Conservation (phyloP, 2,329 filamentous ascomycete genomes). For the Aspergillus bombycis region DNA sequence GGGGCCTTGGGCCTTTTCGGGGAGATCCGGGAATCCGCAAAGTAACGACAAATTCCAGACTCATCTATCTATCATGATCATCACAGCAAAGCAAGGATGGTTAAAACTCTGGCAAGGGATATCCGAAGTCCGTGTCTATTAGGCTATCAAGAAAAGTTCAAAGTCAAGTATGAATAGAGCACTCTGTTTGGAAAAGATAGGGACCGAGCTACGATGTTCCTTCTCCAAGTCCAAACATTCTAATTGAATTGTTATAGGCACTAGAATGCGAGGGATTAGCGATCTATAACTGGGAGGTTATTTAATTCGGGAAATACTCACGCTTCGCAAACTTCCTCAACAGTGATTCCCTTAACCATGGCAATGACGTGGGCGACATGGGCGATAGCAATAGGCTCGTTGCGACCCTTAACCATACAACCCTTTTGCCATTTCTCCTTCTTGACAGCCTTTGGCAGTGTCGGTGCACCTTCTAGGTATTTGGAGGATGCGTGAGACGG, state of each 20-base stretch:
- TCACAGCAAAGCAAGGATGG: background rate
- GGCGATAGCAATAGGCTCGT: conserved; percentile 86
- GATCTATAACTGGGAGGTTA: background rate
- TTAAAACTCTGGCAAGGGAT: background rate
- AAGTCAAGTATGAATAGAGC: background rate
- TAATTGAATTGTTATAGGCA: conserved; percentile 78
- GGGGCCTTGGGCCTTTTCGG: background rate
- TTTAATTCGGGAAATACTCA: conserved; percentile 44
- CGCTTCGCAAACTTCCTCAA: conserved; percentile 84
- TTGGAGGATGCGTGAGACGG: conserved; percentile 84
- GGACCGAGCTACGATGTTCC: conserved; percentile 15
- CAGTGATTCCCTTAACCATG: conserved; percentile 74
- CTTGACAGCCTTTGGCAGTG: conserved; percentile 81
- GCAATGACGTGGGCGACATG: conserved; percentile 89
- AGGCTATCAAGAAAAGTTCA: background rate
- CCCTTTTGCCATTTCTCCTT: conserved; percentile 94
- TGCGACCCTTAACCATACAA: conserved; percentile 89
- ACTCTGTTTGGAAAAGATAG: background rate
- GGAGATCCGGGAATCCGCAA: conserved; percentile 1
- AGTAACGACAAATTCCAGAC: conserved; percentile 3
- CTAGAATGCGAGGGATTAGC: conserved; percentile 37
- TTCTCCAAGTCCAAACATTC: conserved; percentile 74
- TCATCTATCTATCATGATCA: conserved; percentile 3
- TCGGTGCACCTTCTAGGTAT: conserved; percentile 69
- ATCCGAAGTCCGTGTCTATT: conserved; percentile 1